Evolutionary conservation across 164 flowering plant genomes (phyloP), one percentile per base, ranked within the genome.

Genomic region (Taxillus chinensis): DNA sequence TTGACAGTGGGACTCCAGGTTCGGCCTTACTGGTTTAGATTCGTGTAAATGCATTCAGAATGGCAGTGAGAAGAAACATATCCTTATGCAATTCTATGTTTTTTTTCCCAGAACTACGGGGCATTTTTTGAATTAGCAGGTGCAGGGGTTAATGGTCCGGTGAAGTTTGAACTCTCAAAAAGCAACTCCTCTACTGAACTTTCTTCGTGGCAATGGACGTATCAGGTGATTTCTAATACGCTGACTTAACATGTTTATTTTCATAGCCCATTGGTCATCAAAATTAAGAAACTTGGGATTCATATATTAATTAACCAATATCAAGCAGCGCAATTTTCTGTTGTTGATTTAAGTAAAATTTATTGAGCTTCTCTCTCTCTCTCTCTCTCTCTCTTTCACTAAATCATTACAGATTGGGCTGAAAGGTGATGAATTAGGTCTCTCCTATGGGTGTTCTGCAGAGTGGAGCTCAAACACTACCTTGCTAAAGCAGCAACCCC

Each of bases 1-100:
- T 67, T 79, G 73, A 95, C 99, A 1, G 96, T 91, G 57, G 99
- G 99, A 53, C 84, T 95, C 61, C 95, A 90, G 96, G 98, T 92
- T 71, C 62, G 61, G 48, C 62, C 41, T 65, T 51, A 48, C 41
- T 45, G 39, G n/a, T 39, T 70, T 3, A 8, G 39, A 60, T 5
- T 11, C 15, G 13, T n/a, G 3, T 55, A 38, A 41, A 52, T 48
- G 0, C 51, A 48, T 48, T 48, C 51, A 7, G 51, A 16, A 45
- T 54, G 39, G 14, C 56, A 40, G 6, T 38, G 11, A 4, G 43
- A 52, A 61, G 46, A 60, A 41, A 3, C 43, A 56, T 55, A 37
- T 15, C 13, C 59, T 66, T 64, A 56, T 53, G 27, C 46, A 4
- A 27, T 39, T 7, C 37, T 61, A 3, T 62, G 41, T 58, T 5